phyloP scores from a whole-genome alignment of 2,329 filamentous ascomycete genomes.

The Stenocarpella maydis region DNA sequence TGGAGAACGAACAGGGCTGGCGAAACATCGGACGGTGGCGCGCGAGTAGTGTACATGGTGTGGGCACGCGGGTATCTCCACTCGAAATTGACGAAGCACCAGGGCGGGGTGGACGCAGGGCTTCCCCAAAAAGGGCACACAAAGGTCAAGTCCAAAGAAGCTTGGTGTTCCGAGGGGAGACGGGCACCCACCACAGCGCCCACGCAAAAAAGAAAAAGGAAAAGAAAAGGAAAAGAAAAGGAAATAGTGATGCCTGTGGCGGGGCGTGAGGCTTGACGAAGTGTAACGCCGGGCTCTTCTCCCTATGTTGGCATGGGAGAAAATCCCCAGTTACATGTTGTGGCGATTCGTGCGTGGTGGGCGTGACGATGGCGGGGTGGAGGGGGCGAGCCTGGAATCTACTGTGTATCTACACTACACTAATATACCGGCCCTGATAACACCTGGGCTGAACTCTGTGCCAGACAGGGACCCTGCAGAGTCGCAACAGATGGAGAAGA shows the following conservation, averaged over 20 bases:
- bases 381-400: too few species aligned
- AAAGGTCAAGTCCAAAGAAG: background rate
- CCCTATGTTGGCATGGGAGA: background rate
- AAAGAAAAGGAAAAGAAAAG: too few species aligned
- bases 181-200: background rate
- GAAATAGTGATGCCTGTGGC: background rate
- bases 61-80: too few species aligned
- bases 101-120: background rate
- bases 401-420: too few species aligned
- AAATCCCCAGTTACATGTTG: too few species aligned
- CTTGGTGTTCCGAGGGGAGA: background rate
- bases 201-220: background rate
- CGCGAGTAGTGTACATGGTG: too few species aligned
- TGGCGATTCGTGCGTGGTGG: too few species aligned
- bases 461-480: background rate
- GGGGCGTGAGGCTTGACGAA: slow-evolving; percentile 17
- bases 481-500: background rate
- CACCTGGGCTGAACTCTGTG: slow-evolving; percentile 12
- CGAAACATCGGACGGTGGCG: background rate
- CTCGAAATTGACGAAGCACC: background rate
- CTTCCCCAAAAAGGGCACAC: background rate
- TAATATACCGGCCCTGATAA: slow-evolving; percentile 6
- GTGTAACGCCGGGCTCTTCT: background rate
- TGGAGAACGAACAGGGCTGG: background rate
- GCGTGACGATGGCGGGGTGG: background rate